Evolutionary conservation across 352 stramenopile genomes (phyloP).

Genomic region (Globisporangium apiculatum): DNA sequence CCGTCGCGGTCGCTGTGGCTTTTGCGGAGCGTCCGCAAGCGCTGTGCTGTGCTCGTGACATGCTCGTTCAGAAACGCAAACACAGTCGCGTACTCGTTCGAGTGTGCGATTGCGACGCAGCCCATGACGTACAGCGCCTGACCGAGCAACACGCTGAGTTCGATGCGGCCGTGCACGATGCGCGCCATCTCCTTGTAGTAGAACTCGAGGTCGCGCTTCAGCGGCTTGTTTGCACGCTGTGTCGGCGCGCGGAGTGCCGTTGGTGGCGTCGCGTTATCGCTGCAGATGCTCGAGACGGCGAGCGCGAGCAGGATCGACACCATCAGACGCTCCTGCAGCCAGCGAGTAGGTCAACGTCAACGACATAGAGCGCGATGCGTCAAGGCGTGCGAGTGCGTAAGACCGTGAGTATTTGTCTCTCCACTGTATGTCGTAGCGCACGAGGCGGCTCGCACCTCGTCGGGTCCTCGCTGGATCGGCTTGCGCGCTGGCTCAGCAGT

Average conservation of each 20-base stretch:
- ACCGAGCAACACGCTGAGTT: slow-evolving; percentile 23
- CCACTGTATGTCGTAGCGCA: background rate
- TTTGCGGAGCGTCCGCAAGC: slow-evolving; percentile 8
- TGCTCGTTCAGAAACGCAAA: slow-evolving; percentile 42
- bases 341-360: too few relatives aligned
- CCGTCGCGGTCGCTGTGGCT: slow-evolving; percentile 1
- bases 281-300: slow-evolving; percentile 19
- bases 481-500: too few relatives aligned
- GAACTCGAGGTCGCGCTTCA: slow-evolving; percentile 67
- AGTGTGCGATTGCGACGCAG: slow-evolving; percentile 29
- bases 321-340: slow-evolving; percentile 15
- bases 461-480: slow-evolving; percentile 1
- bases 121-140: slow-evolving; percentile 48
- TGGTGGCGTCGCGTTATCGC: slow-evolving; percentile 8
- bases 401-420: background rate
- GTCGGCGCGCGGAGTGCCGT: background rate
- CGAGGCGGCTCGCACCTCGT: slow-evolving; percentile 8
- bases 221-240: slow-evolving; percentile 23
- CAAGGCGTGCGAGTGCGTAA: background rate
- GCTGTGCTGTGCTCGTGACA: slow-evolving; percentile 20
- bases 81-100: slow-evolving; percentile 40
- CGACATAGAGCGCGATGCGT: too few relatives aligned
- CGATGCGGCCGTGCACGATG: slow-evolving; percentile 17
- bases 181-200: slow-evolving; percentile 69
- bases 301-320: slow-evolving; percentile 27